Conservation (phyloP, 345 rosid species). For the Eucalyptus erythrocorys region DNA sequence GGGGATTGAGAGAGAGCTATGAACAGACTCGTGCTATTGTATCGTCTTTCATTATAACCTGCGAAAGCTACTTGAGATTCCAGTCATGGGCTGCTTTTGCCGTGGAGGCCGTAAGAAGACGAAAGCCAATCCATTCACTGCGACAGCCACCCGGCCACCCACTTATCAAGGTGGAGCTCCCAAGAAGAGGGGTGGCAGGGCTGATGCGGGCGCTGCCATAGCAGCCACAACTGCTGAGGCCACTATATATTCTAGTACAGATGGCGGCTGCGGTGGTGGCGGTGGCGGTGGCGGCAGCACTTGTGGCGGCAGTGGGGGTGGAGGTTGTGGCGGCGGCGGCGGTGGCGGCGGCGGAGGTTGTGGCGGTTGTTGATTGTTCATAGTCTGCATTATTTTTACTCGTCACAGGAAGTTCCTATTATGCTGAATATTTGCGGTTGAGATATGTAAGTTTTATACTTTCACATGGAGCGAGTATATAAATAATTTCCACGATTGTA, state of each 20-base stretch:
- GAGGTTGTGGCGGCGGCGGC: not conserved
- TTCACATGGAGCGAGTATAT: too few relatives aligned
- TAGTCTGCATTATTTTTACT: too few relatives aligned
- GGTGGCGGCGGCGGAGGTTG: too few relatives aligned
- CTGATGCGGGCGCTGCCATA: not conserved
- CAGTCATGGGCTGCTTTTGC: not conserved
- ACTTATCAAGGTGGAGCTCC: not conserved
- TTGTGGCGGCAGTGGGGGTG: not conserved
- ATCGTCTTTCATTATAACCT: not conserved
- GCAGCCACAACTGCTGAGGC: not conserved
- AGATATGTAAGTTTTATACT: too few relatives aligned
- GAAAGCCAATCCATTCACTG: not conserved
- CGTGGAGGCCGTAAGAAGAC: not conserved
- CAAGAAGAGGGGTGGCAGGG: not conserved
- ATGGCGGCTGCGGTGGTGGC: accelerated
- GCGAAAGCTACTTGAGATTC: not conserved
- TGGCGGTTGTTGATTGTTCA: not conserved
- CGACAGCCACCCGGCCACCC: not conserved
- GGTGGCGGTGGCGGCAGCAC: accelerated
- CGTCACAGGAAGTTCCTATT: accelerated
- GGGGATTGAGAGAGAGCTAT: not conserved
- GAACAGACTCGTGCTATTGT: not conserved
- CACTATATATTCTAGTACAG: not conserved
- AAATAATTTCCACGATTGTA: too few relatives aligned
- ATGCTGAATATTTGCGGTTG: too few relatives aligned